These are phyloP conservation scores for Podospora didyma DNA, from an alignment of 495 filamentous ascomycete genomes.

Conservation along the genomic window DNA sequence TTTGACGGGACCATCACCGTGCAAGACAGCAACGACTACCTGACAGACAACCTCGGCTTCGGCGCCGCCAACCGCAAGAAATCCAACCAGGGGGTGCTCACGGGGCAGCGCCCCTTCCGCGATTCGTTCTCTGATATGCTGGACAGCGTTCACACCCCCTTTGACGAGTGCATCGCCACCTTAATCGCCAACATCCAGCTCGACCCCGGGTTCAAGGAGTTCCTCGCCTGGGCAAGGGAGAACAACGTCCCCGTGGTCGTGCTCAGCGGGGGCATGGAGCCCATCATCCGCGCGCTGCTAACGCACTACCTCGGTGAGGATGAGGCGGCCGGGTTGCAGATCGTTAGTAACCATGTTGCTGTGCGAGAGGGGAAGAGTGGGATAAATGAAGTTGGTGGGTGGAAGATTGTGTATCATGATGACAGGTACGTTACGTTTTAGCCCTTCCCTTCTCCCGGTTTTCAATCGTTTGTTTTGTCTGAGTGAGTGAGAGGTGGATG, in stretches of 20 bases:
- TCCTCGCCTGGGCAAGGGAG: conserved; percentile 72
- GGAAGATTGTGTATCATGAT: conserved; percentile 85
- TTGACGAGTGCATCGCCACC: conserved; percentile 69
- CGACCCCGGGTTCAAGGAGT: conserved; percentile 79
- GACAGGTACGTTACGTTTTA: conserved; percentile 53
- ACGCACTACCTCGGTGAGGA: conserved; percentile 71
- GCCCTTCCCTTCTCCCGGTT: conserved; percentile 59
- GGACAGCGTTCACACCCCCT: conserved; percentile 71
- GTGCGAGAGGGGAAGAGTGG: conserved; percentile 55
- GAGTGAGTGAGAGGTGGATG: too few relatives aligned
- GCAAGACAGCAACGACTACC: conserved; percentile 88
- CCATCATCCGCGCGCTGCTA: conserved; percentile 81
- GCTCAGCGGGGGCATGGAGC: conserved; percentile 84
- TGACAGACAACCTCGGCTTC: conserved; percentile 90
- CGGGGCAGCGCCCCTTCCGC: conserved; percentile 65
- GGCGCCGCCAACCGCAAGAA: conserved; percentile 61
- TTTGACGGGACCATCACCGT: conserved; percentile 95
- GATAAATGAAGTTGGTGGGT: conserved; percentile 73
- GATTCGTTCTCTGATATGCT: conserved; percentile 88
- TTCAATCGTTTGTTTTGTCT: conserved; percentile 8
- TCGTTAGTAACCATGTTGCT: conserved; percentile 78
- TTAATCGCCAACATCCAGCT: conserved; percentile 80
- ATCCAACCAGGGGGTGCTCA: conserved; percentile 68
- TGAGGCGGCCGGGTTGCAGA: conserved; percentile 67
- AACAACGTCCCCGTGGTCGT: conserved; percentile 91